phyloP scores from a whole-genome alignment of 116 monocot genomes.

The Zostera marina region DNA sequence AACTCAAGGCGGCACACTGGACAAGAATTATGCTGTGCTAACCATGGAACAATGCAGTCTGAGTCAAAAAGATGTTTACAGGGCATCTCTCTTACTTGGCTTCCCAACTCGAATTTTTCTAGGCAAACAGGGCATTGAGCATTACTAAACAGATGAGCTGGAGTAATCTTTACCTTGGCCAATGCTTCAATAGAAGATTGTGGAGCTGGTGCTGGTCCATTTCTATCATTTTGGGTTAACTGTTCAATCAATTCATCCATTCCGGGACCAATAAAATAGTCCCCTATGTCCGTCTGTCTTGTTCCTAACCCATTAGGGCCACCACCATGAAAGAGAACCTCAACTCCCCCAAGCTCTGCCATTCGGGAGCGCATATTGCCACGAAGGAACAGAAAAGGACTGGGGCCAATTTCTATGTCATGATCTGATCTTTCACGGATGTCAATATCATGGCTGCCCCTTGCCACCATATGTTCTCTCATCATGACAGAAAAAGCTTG shows the following conservation, averaged over 20 bases:
- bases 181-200: constrained; percentile 34
- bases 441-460: constrained; percentile 12
- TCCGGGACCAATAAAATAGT: constrained; percentile 37
- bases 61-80: constrained; percentile 71
- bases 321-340: constrained; percentile 19
- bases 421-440: constrained; percentile 16
- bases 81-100: constrained; percentile 44
- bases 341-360: constrained; percentile 19
- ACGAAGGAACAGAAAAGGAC: constrained; percentile 23
- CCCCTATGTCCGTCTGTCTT: constrained; percentile 15
- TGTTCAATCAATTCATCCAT: constrained; percentile 42
- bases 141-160: constrained; percentile 36
- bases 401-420: constrained; percentile 20
- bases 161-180: constrained; percentile 31
- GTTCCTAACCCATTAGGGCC: constrained; percentile 8
- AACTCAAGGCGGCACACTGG: constrained; percentile 49
- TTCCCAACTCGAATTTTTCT: constrained; percentile 43
- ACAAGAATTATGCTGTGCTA: constrained; percentile 51
- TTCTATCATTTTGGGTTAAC: constrained; percentile 14
- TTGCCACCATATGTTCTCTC: constrained; percentile 21
- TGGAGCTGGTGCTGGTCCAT: constrained; percentile 40
- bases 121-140: constrained; percentile 49
- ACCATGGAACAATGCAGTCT: constrained; percentile 66
- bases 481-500: constrained; percentile 38
- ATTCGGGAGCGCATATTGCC: constrained; percentile 19